phyloP scores from a whole-genome alignment of 805 yeast species.

The Starmera dryadoides region DNA sequence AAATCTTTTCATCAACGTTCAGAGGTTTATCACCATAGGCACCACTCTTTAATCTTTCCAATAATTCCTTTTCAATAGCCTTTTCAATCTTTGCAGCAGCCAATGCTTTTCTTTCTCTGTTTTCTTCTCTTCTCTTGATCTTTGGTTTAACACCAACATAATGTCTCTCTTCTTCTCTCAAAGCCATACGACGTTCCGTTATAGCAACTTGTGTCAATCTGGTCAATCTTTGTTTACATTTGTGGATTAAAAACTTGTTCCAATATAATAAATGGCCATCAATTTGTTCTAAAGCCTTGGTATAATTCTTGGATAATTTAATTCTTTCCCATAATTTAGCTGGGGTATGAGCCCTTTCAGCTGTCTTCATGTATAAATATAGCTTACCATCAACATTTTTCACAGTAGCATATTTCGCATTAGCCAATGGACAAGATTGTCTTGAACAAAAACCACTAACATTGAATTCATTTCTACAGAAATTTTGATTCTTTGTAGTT shows the following conservation, averaged over 20 bases:
- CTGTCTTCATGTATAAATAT: conserved; percentile 91
- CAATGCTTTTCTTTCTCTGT: conserved; percentile 92
- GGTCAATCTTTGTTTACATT: conserved; percentile 94
- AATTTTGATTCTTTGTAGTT: conserved; percentile 82
- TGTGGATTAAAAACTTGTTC: conserved; percentile 86
- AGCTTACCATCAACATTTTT: conserved; percentile 73
- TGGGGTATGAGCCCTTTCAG: conserved; percentile 96
- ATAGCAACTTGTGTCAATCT: conserved; percentile 92
- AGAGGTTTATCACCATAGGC: conserved; percentile 98
- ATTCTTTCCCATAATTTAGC: conserved; percentile 92
- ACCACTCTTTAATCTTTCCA: conserved; percentile 93
- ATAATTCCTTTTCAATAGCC: conserved; percentile 90
- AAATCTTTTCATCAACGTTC: conserved; percentile 90
- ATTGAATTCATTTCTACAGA: conserved; percentile 94
- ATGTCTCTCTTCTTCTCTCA: conserved; percentile 87
- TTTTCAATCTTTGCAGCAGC: conserved; percentile 96
- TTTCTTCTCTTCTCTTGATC: conserved; percentile 89
- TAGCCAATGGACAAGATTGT: conserved; percentile 94
- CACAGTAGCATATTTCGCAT: conserved; percentile 84
- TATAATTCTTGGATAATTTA: conserved; percentile 81
- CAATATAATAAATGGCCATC: conserved; percentile 86
- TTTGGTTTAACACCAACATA: conserved; percentile 90
- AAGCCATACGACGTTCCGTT: conserved; percentile 87
- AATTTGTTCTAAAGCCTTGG: conserved; percentile 80
- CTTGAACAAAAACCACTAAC: conserved; percentile 92